Evolutionary conservation across 2,329 filamentous ascomycete genomes (phyloP).

Genomic region (Colletotrichum horii): DNA sequence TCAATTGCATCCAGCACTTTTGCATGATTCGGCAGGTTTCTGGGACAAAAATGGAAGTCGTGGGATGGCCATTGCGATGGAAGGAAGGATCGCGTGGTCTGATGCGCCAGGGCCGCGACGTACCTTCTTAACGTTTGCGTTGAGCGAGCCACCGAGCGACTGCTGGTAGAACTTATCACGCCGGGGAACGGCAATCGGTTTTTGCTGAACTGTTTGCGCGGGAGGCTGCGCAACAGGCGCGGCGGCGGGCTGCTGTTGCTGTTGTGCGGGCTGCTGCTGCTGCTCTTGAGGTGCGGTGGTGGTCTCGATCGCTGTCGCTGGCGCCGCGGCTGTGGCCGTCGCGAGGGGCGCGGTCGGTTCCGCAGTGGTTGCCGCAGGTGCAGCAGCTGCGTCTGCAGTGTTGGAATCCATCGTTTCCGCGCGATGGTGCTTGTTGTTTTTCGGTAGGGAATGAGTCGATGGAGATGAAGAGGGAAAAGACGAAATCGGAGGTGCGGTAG

Average conservation of each 20-base stretch:
- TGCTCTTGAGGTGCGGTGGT: background rate
- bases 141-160: constrained; percentile 70
- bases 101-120: constrained; percentile 27
- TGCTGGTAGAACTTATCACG: constrained; percentile 65
- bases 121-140: constrained; percentile 74
- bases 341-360: background rate
- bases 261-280: background rate
- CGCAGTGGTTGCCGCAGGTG: constrained; percentile 1
- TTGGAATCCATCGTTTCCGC: constrained; percentile 8
- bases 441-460: background rate
- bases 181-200: constrained; percentile 26
- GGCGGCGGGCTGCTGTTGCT: background rate
- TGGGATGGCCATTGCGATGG: background rate
- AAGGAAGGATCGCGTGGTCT: constrained; percentile 7
- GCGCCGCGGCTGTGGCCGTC: background rate
- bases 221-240: background rate
- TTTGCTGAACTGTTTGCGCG: constrained; percentile 21
- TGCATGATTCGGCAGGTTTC: background rate
- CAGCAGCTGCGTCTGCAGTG: constrained; percentile 6
- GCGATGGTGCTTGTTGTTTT: background rate
- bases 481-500: background rate
- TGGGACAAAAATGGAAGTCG: background rate
- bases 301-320: background rate
- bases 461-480: background rate
- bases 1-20: background rate